A percentile compares a stretch with the other conserved stretches of the same genome.
Conservation (phyloP, 176 grass and related monocot species). For the Lolium perenne region DNA sequence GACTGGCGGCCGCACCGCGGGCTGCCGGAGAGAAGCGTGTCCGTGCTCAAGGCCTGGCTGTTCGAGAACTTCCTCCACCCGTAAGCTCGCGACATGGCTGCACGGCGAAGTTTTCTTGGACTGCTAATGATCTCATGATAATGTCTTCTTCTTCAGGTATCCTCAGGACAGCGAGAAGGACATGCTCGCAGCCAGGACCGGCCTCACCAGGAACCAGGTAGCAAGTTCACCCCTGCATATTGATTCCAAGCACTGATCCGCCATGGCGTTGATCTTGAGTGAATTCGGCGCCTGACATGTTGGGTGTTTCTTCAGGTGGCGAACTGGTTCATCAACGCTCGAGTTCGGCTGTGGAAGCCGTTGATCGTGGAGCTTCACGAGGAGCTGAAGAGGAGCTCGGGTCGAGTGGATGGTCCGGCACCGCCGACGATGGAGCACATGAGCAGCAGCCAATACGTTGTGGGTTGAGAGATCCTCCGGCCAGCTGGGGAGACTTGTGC, state of each 20-base stretch:
- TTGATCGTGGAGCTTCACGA: constrained; percentile 90
- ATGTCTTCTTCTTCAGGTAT: constrained; percentile 56
- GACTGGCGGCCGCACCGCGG: constrained; percentile 90
- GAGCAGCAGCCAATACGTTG: constrained; percentile 33
- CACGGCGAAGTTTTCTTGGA: background rate
- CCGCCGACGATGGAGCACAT: constrained; percentile 21
- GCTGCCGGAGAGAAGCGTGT: constrained; percentile 77
- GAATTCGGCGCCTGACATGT: background rate
- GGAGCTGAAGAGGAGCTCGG: constrained; percentile 61
- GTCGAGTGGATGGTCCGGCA: constrained; percentile 2
- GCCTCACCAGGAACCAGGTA: constrained; percentile 83
- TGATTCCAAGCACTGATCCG: background rate
- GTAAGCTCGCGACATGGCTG: constrained; percentile 42
- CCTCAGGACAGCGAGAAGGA: constrained; percentile 88
- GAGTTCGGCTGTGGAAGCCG: constrained; percentile 87
- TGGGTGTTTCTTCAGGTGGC: constrained; percentile 55
- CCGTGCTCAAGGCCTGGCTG: constrained; percentile 89
- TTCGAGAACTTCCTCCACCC: constrained; percentile 94
- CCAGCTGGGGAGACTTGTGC: too few relatives aligned
- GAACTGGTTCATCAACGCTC: constrained; percentile 92
- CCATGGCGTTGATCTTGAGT: background rate
- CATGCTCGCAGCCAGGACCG: constrained; percentile 73
- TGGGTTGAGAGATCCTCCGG: background rate
- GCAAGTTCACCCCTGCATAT: background rate
- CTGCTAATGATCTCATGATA: background rate